Base-by-base conservation (phyloP, 2,329 filamentous ascomycete genomes). In the Grosmannia clavigera region DNA sequence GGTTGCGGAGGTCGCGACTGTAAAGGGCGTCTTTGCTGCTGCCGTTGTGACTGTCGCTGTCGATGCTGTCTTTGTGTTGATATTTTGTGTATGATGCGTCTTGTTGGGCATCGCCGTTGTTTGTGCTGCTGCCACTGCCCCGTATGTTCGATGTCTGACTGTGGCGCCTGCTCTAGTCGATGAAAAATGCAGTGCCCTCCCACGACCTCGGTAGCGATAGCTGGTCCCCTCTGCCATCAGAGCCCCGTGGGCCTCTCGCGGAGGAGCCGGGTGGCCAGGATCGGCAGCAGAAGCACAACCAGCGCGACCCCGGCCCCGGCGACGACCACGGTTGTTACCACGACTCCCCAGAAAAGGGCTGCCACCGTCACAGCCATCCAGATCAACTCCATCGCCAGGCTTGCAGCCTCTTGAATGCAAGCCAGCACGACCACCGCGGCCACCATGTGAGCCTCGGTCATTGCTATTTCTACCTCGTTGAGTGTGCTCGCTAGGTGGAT, bases 271-370 rank as follows among this genome's bases (percentile, higher is more conserved):
- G 31, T 52, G n/a, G 33, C 25, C 40, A 57, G 25, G 5, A 61
- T n/a, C 11, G 52, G 46, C 9, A 54, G 27, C 53, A 59, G 27
- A 5, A 58, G 22, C 6, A 54, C 7, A 1, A n/a, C 35, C 53
- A 59, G 40, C 19, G 40, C 38, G 35, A 6, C 51, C 50, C 25
- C 59, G 25, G 35, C 57, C 60, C 54, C 53, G 46, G 22, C 43
- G 46, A 58, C 54, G 46, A 14, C 57, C 57, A 5, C 57, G 57
- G 22, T 57, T 29, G 31, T 51, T 6, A 19, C 56, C 33, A 58
- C 48, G n/a, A 55, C 55, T 3, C 53, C 60, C 60, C 60, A 61
- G 53, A 59, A 61, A 6, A 61, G 52, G 3, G 38, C 16, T 12
- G 57, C 60, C 35, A 61, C 46, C 10, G 60, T 59, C 46, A 57